Evolutionary conservation across 306 rosid genomes (phyloP).

Genomic region (Quercus alba): DNA sequence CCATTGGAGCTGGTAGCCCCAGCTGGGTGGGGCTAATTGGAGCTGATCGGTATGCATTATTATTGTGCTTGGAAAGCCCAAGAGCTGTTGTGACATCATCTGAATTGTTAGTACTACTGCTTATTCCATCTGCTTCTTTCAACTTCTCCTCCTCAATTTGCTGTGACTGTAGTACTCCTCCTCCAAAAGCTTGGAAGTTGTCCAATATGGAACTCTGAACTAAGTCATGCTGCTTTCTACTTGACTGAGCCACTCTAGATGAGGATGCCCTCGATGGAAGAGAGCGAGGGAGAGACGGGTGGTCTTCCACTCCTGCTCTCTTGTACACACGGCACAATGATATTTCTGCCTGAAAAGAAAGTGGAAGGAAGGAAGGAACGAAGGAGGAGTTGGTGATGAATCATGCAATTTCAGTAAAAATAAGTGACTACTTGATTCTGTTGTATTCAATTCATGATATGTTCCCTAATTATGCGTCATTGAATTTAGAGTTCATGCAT

Average conservation of each 20-base stretch:
- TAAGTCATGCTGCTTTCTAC: slow-evolving; percentile 29
- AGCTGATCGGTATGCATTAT: slow-evolving; percentile 9
- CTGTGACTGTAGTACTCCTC: slow-evolving; percentile 15
- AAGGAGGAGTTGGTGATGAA: neutral
- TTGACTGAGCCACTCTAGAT: slow-evolving; percentile 28
- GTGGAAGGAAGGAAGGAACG: neutral
- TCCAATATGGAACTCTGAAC: slow-evolving; percentile 31
- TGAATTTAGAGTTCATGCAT: slow-evolving; percentile 30
- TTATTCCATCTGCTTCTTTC: slow-evolving; percentile 46
- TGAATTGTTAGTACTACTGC: slow-evolving; percentile 21
- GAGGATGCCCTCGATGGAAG: slow-evolving; percentile 65
- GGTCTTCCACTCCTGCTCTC: slow-evolving; percentile 96
- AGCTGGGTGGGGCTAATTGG: slow-evolving; percentile 11
- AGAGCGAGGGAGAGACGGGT: slow-evolving; percentile 82
- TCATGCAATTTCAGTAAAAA: neutral
- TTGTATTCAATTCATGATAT: too few species aligned
- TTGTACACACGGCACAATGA: slow-evolving; percentile 93
- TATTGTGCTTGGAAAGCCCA: slow-evolving; percentile 57
- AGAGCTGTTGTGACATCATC: slow-evolving; percentile 48
- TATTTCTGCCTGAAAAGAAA: slow-evolving; percentile 66
- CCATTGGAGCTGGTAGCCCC: slow-evolving; percentile 23
- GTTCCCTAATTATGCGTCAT: neutral
- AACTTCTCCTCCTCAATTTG: slow-evolving; percentile 28
- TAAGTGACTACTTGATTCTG: neutral
- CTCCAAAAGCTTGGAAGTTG: slow-evolving; percentile 35